A percentile compares a stretch with the other conserved stretches of the same genome.
These are phyloP conservation scores for Angophora floribunda DNA, from an alignment of 345 rosid species.

Conservation along the genomic window DNA sequence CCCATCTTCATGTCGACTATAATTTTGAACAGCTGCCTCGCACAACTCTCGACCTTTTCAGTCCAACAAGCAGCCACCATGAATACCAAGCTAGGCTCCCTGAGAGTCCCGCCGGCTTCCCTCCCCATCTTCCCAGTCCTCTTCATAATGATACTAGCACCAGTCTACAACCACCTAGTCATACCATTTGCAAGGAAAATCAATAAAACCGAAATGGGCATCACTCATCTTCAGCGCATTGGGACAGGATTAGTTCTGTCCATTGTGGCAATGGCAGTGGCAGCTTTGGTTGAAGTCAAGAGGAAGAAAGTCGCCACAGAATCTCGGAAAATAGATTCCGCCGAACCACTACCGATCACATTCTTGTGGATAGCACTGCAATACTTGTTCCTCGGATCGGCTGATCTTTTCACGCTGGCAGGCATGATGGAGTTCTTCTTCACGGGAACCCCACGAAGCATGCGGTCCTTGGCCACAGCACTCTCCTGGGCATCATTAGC, in stretches of 20 bases:
- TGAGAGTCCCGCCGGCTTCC: slow-evolving; percentile 80
- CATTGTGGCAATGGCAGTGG: slow-evolving; percentile 67
- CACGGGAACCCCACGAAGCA: slow-evolving; percentile 70
- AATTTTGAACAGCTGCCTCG: slow-evolving; percentile 88
- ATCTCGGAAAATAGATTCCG: slow-evolving; percentile 18
- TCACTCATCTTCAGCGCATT: slow-evolving; percentile 71
- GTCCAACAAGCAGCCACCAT: slow-evolving; percentile 90
- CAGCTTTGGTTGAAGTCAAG: slow-evolving; percentile 72
- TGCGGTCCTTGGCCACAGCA: slow-evolving; percentile 87
- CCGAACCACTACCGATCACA: slow-evolving; percentile 64
- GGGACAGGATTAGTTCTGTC: slow-evolving; percentile 76
- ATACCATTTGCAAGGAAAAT: slow-evolving; percentile 51
- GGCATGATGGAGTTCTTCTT: slow-evolving; percentile 96
- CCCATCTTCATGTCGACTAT: slow-evolving; percentile 84
- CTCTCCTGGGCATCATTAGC: slow-evolving; percentile 95
- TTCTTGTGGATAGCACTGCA: slow-evolving; percentile 89
- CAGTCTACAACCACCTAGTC: slow-evolving; percentile 53
- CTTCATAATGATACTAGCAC: slow-evolving; percentile 76
- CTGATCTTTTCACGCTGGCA: slow-evolving; percentile 82
- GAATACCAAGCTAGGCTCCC: slow-evolving; percentile 65
- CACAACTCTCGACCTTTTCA: slow-evolving; percentile 90
- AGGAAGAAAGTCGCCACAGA: slow-evolving; percentile 32
- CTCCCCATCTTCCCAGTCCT: slow-evolving; percentile 79
- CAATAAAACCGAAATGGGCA: slow-evolving; percentile 59
- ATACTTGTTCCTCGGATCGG: slow-evolving; percentile 91